Conservation (phyloP, 768 basidiomycete species). For the Solioccasus polychromus region DNA sequence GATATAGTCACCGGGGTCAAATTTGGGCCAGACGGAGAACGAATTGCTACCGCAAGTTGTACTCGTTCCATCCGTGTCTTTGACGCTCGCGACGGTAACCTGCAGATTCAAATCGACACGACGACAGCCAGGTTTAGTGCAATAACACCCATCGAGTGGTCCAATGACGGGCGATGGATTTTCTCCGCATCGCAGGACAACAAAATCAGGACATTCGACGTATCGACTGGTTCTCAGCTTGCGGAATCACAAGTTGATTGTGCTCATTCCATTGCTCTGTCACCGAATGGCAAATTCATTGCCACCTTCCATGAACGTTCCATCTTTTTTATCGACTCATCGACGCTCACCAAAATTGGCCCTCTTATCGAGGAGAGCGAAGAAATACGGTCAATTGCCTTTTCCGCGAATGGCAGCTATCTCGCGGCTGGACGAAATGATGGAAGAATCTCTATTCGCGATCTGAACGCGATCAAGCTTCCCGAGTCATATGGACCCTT, state of each 20-base stretch:
- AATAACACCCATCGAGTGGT: background rate
- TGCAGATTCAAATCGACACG: too few species aligned
- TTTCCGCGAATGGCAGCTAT: background rate
- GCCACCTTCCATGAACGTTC: background rate
- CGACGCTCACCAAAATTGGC: background rate
- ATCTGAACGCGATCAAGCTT: background rate
- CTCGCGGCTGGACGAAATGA: background rate
- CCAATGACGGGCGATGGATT: background rate
- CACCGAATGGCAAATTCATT: background rate
- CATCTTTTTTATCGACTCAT: background rate
- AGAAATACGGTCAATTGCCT: background rate
- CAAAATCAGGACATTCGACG: background rate
- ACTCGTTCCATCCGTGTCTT: background rate
- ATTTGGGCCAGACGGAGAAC: background rate
- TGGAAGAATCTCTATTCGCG: background rate
- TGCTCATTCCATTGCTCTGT: background rate
- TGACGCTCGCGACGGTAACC: background rate
- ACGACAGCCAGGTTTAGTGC: too few species aligned
- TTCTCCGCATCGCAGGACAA: background rate
- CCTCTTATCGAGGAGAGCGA: background rate
- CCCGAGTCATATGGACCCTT: background rate
- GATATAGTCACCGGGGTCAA: background rate
- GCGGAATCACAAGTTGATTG: background rate
- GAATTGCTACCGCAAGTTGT: background rate
- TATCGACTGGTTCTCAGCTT: too few species aligned